These are phyloP conservation scores for Tricholoma bakamatsutake DNA, from an alignment of 768 basidiomycete species.

Conservation along the genomic window DNA sequence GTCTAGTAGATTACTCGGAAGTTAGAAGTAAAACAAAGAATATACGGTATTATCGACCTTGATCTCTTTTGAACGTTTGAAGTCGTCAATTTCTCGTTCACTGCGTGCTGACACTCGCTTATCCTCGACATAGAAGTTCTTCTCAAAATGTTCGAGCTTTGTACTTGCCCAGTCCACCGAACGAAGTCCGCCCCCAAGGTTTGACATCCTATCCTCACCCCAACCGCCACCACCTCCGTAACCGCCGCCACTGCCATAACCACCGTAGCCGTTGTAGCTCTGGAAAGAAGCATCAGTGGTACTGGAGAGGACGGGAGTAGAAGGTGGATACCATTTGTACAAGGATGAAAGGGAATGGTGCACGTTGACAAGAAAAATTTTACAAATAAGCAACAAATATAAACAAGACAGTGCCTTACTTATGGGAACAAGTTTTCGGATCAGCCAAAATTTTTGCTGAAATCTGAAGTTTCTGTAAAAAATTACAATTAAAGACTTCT, in stretches of 20 bases:
- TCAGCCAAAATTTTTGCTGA: too few species aligned
- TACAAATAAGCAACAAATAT: constrained; percentile 17
- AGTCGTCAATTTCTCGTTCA: constrained; percentile 87
- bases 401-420: constrained; percentile 23
- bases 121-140: constrained; percentile 96
- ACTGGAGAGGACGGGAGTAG: not conserved
- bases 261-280: constrained; percentile 39
- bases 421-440: too few species aligned
- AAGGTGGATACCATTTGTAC: constrained; percentile 21
- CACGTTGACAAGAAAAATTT: constrained; percentile 16
- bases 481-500: too few species aligned
- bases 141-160: constrained; percentile 84
- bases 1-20: constrained; percentile 41
- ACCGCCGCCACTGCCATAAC: constrained; percentile 36
- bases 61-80: constrained; percentile 80
- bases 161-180: constrained; percentile 78
- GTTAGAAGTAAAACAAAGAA: not conserved
- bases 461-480: too few species aligned
- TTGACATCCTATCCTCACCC: constrained; percentile 67
- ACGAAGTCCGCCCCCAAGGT: constrained; percentile 76
- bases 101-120: constrained; percentile 70
- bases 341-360: constrained; percentile 13
- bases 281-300: constrained; percentile 13
- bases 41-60: constrained; percentile 42
- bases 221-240: constrained; percentile 48